Percentiles rank a stretch among this genome's conserved stretches.
phyloP scores from a whole-genome alignment of 2,329 filamentous ascomycete species.

The Hysterium pulicare region DNA sequence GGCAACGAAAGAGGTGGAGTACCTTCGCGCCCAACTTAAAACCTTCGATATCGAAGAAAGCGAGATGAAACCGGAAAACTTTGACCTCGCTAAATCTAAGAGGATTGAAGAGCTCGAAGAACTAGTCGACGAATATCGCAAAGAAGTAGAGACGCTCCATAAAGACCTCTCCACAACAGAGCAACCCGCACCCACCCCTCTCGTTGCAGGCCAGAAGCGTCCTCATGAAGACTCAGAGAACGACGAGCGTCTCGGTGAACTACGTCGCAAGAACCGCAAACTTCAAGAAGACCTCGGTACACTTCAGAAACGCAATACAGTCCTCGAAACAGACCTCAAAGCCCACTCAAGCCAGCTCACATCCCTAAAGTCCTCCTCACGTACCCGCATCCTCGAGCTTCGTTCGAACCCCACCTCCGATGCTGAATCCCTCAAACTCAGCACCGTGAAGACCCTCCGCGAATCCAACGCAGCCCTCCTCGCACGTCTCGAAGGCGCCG shows the following conservation, averaged over 20 bases:
- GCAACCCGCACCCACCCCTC: slow-evolving; percentile 38
- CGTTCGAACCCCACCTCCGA: slow-evolving; percentile 90
- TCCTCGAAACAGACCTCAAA: slow-evolving; percentile 72
- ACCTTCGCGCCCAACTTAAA: slow-evolving; percentile 86
- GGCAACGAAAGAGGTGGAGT: slow-evolving; percentile 89
- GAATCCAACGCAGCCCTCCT: slow-evolving; percentile 83
- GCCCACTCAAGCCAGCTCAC: slow-evolving; percentile 71
- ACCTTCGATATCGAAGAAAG: slow-evolving; percentile 82
- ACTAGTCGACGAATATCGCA: slow-evolving; percentile 82
- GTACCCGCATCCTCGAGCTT: slow-evolving; percentile 79
- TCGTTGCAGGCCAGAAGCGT: slow-evolving; percentile 58
- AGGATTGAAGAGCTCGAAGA: slow-evolving; percentile 79
- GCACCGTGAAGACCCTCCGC: slow-evolving; percentile 72
- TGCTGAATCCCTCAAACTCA: slow-evolving; percentile 77
- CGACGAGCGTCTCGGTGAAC: slow-evolving; percentile 72
- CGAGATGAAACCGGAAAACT: slow-evolving; percentile 76
- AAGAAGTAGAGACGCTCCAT: slow-evolving; percentile 72
- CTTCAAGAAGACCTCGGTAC: slow-evolving; percentile 74
- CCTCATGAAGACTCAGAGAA: slow-evolving; percentile 54
- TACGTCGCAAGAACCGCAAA: slow-evolving; percentile 83
- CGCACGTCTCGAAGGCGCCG: slow-evolving; percentile 59
- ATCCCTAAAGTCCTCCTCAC: slow-evolving; percentile 62
- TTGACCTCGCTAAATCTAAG: slow-evolving; percentile 70
- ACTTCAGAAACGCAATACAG: slow-evolving; percentile 64
- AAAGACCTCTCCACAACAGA: slow-evolving; percentile 69